Conservation (phyloP, 345 rosid genomes). For the Gossypium arboreum region DNA sequence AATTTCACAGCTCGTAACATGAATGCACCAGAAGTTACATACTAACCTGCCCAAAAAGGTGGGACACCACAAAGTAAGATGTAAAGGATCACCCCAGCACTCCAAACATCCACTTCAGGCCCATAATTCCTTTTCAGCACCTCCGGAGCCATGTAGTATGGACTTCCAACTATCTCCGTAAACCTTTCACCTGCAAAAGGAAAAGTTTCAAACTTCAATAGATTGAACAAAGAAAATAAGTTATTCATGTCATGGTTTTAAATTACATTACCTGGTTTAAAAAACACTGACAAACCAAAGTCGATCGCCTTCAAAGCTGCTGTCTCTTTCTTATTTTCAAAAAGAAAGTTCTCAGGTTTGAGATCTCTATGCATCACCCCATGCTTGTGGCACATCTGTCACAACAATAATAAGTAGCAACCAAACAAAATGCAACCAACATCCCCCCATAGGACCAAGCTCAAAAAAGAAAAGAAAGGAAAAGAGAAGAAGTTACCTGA, state of each 20-base stretch:
- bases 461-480: too few relatives aligned
- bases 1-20: too few relatives aligned
- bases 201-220: slow-evolving; percentile 19
- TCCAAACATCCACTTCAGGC: not conserved
- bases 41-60: slow-evolving; percentile 95
- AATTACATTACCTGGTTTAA: slow-evolving; percentile 67
- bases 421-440: too few relatives aligned
- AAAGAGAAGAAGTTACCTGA: slow-evolving; percentile 45
- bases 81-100: slow-evolving; percentile 1
- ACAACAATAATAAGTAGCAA: not conserved
- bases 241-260: not conserved
- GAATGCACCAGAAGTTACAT: not conserved
- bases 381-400: slow-evolving; percentile 82
- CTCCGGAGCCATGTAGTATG: slow-evolving; percentile 79
- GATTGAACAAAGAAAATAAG: not conserved
- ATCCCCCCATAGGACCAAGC: too few relatives aligned
- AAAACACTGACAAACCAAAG: slow-evolving; percentile 91
- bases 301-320: slow-evolving; percentile 82
- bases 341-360: slow-evolving; percentile 89
- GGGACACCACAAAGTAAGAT: slow-evolving; percentile 49
- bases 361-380: slow-evolving; percentile 94
- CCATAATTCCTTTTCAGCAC: not conserved
- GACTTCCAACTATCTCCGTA: slow-evolving; percentile 91
- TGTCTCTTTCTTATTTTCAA: slow-evolving; percentile 81
- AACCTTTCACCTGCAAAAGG: slow-evolving; percentile 64